Evolutionary conservation across 1,284 basidiomycete species (phyloP).

Genomic region (Anthracocystis setariae): DNA sequence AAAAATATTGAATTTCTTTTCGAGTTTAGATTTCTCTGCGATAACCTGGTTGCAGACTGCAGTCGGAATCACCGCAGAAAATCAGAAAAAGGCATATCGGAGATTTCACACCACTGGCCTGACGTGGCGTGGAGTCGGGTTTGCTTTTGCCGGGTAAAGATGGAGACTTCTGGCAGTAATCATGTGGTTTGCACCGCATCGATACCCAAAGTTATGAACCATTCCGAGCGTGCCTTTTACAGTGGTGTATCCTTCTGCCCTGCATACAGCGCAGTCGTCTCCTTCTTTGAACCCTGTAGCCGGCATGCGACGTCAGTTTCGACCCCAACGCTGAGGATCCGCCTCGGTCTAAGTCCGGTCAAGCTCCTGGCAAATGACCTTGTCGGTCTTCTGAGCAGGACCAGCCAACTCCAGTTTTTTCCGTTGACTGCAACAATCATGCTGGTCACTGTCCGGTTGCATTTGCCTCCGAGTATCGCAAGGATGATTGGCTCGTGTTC

Average conservation of each 20-base stretch:
- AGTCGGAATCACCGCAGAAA: not conserved
- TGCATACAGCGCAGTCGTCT: not conserved
- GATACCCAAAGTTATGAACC: not conserved
- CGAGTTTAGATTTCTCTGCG: too few species aligned
- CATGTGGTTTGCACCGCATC: not conserved
- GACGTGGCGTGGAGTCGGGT: not conserved
- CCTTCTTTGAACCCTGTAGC: not conserved
- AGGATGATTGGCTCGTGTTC: too few species aligned
- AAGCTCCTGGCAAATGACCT: too few species aligned
- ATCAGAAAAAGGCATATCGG: conserved; percentile 7
- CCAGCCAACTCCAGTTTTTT: not conserved
- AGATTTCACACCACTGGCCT: conserved; percentile 2
- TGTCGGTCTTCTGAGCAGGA: not conserved
- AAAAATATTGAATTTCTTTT: too few species aligned
- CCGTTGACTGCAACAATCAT: too few species aligned
- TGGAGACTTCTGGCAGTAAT: too few species aligned
- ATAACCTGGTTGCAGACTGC: too few species aligned
- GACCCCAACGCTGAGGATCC: not conserved
- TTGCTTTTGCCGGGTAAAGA: not conserved
- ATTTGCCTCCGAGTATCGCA: too few species aligned
- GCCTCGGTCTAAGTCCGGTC: too few species aligned
- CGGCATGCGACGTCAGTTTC: conserved; percentile 1
- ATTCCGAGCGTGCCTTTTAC: not conserved
- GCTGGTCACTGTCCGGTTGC: too few species aligned
- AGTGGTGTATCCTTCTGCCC: not conserved